Percentiles rank a stretch among this genome's conserved stretches.
These are phyloP conservation scores for Hymenoscyphus scutula DNA, from an alignment of 2,329 filamentous ascomycete species.

Conservation along the genomic window DNA sequence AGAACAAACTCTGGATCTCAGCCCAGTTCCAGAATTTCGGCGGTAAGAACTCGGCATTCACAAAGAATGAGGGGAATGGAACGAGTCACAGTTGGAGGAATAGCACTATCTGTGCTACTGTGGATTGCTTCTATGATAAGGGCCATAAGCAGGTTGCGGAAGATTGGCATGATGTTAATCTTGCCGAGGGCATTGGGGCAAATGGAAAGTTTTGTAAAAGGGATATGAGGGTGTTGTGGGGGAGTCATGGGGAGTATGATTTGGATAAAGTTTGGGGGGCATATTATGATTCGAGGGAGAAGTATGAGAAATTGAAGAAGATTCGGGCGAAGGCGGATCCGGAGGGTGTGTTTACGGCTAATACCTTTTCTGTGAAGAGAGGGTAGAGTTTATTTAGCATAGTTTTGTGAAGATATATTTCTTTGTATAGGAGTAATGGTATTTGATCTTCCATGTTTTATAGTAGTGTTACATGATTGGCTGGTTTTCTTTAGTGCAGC, in stretches of 20 bases:
- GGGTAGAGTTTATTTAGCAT: background rate
- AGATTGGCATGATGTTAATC: constrained; percentile 45
- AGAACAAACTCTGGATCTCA: constrained; percentile 43
- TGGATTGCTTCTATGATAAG: constrained; percentile 46
- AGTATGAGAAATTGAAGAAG: constrained; percentile 39
- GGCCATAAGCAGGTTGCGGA: constrained; percentile 38
- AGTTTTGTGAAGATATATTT: background rate
- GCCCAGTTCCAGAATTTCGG: constrained; percentile 47
- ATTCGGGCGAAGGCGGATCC: constrained; percentile 34
- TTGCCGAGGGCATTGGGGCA: constrained; percentile 30
- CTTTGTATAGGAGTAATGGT: background rate
- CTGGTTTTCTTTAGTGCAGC: no score
- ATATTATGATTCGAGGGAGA: constrained; percentile 40
- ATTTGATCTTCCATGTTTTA: no score
- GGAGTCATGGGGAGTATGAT: constrained; percentile 41
- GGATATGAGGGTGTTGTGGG: constrained; percentile 43
- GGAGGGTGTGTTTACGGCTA: constrained; percentile 35
- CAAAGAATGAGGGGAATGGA: constrained; percentile 43
- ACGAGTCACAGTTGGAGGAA: constrained; percentile 50
- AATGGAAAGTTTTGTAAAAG: constrained; percentile 41
- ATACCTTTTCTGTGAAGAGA: constrained; percentile 22
- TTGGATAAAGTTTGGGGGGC: constrained; percentile 38
- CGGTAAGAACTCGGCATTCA: constrained; percentile 44
- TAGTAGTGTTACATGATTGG: no score
- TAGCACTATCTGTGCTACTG: constrained; percentile 39